Evolutionary conservation across 208 protist species (phyloP).

Genomic region (Acanthamoeba lenticulata): DNA sequence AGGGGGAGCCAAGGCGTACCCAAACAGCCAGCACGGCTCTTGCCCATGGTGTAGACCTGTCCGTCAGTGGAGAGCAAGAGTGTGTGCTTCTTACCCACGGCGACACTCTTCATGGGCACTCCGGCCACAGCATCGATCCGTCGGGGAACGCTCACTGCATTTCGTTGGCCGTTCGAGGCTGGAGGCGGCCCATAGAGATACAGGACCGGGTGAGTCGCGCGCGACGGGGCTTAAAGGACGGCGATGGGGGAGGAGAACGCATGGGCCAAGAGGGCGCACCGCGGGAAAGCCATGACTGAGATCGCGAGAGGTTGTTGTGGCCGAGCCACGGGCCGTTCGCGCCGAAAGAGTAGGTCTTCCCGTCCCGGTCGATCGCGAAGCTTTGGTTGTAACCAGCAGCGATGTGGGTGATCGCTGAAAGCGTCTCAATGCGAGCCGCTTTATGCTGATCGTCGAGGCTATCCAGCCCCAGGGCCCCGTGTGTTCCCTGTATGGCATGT

Average conservation of each 20-base stretch:
- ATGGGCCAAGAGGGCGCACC: background rate
- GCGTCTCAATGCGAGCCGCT: background rate
- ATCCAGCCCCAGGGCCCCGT: background rate
- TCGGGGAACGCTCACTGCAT: background rate
- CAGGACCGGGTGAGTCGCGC: too few species aligned
- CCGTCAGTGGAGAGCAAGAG: constrained; percentile 23
- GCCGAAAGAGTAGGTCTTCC: background rate
- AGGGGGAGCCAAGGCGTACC: background rate
- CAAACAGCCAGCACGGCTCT: background rate
- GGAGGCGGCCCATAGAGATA: too few species aligned
- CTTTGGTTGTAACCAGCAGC: constrained; percentile 46
- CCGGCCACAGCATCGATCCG: background rate
- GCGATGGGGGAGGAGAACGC: background rate
- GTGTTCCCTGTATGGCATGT: background rate
- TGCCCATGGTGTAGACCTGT: constrained; percentile 17
- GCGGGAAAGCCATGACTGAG: background rate
- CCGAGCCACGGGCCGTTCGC: constrained; percentile 18
- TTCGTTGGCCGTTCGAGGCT: background rate
- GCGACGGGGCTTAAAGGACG: background rate
- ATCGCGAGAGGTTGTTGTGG: background rate
- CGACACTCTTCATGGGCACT: background rate
- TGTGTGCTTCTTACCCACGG: constrained; percentile 28
- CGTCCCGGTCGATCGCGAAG: background rate
- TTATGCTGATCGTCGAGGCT: background rate
- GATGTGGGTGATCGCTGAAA: background rate